phyloP scores from a whole-genome alignment of 768 basidiomycete genomes.

The Tricholoma terreum region DNA sequence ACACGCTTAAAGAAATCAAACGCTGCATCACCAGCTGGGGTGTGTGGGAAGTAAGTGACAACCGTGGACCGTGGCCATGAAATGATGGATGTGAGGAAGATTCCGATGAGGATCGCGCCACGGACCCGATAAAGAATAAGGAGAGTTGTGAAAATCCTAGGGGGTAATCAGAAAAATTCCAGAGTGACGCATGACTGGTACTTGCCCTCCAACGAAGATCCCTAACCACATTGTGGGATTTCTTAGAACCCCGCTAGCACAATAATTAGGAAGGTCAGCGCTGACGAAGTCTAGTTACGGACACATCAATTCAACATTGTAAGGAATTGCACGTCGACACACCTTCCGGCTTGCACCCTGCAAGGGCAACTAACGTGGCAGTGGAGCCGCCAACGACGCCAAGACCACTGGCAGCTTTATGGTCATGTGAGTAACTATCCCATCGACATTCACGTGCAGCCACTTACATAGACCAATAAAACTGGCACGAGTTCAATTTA shows the following conservation, averaged over 20 bases:
- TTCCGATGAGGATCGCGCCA: slow-evolving; percentile 79
- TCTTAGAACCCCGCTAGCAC: slow-evolving; percentile 59
- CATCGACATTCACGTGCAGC: neutral
- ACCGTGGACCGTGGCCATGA: slow-evolving; percentile 83
- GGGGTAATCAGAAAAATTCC: neutral
- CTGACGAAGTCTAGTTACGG: slow-evolving; percentile 40
- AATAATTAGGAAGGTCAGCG: slow-evolving; percentile 52
- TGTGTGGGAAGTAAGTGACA: slow-evolving; percentile 82
- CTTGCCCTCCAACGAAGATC: slow-evolving; percentile 77
- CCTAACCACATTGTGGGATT: slow-evolving; percentile 87
- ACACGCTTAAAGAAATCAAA: slow-evolving; percentile 87
- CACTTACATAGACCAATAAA: slow-evolving; percentile 71
- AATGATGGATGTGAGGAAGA: slow-evolving; percentile 76
- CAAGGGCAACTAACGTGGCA: slow-evolving; percentile 70
- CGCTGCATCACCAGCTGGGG: slow-evolving; percentile 57
- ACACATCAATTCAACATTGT: neutral
- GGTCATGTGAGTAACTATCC: neutral
- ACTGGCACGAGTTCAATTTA: slow-evolving; percentile 30
- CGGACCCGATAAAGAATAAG: slow-evolving; percentile 84
- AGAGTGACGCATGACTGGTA: neutral
- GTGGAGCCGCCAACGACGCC: slow-evolving; percentile 74
- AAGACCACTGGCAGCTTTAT: slow-evolving; percentile 59
- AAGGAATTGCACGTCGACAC: neutral
- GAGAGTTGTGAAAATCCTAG: slow-evolving; percentile 68
- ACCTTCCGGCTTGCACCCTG: slow-evolving; percentile 65